These are phyloP conservation scores for Pulicaria dysenterica DNA, from an alignment of 129 eudicot species.

Conservation along the genomic window DNA sequence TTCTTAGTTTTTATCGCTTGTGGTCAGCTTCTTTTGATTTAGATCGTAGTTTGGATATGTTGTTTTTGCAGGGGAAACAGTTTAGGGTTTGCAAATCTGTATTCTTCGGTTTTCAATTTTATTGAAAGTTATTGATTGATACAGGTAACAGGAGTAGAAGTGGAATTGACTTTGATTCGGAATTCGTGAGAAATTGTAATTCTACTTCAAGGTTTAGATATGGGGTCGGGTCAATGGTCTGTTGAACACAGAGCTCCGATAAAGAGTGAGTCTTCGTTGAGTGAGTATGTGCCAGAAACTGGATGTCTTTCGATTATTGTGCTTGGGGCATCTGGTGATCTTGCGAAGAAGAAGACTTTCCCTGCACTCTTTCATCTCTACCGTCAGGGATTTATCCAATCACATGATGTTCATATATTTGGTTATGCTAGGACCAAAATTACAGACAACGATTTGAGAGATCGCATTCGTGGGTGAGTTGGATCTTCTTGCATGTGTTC, in stretches of 20 bases:
- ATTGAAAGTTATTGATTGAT: too few relatives aligned
- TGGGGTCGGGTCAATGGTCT: constrained; percentile 65
- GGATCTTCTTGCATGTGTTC: constrained; percentile 31
- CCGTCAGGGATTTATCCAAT: constrained; percentile 57
- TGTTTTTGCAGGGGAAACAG: neutral
- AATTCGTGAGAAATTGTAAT: too few relatives aligned
- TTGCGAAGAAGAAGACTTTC: constrained; percentile 97
- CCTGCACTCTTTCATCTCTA: constrained; percentile 97
- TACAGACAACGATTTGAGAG: constrained; percentile 68
- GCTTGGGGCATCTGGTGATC: constrained; percentile 99
- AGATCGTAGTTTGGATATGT: constrained; percentile 18
- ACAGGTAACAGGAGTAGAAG: neutral
- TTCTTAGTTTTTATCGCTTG: constrained; percentile 13
- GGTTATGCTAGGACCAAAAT: constrained; percentile 96
- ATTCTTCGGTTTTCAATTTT: too few relatives aligned
- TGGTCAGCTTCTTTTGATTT: constrained; percentile 3
- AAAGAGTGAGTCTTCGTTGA: constrained; percentile 38
- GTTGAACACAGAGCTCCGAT: constrained; percentile 56
- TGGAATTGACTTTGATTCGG: constrained; percentile 11
- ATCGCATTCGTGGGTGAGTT: constrained; percentile 91
- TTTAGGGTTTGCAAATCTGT: constrained; percentile 15
- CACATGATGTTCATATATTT: constrained; percentile 84
- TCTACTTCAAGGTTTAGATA: neutral
- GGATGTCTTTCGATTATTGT: constrained; percentile 84
- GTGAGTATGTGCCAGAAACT: constrained; percentile 52